Base-by-base conservation (phyloP, 208 protist genomes). In the Trypanosoma mega region DNA sequence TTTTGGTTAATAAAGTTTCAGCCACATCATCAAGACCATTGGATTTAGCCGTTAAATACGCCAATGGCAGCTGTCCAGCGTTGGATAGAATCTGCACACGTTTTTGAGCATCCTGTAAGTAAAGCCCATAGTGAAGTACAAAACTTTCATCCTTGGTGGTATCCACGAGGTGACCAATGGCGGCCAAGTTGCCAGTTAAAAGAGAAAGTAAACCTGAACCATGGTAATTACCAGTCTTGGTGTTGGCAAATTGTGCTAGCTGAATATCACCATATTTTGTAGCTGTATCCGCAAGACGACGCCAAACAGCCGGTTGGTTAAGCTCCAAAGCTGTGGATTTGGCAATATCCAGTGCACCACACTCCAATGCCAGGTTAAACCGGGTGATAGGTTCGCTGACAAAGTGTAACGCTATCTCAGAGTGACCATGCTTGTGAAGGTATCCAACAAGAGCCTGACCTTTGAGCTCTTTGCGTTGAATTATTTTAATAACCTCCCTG, bases 361-460 rank as follows among this genome's bases (percentile, higher is more conserved):
- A 99, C 72, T 99, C 97, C 21, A 99, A 60, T 5, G 98, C 98
- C 1, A 99, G 86, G 64, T 98, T 90, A 83, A 99, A 99, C 47
- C 97, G 87, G 2, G 85, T 96, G 46, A 94, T 68, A 33, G 97
- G 84, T 72, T 99, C 98, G 48, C 90, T 96, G 20, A 99, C 98
- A 73, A 99, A 99, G 63, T 98, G 89, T 24, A 99, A 80, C 1
- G 98, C 98, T 41, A 99, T 85, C 63, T 99, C 94, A 2, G 97
- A 92, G 73, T 98, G 97, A 21, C 97, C 97, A 71, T 98, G 98
- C 68, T 98, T 91, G 83, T 99, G 98, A 7, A 99, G 79, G 72
- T 99, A 99, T 5, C 93, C 91, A 44, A 99, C 98, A 55, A 99
- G 96, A 1, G 97, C 85, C 64, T 99, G 93, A 14, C 98, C 98